A percentile compares a stretch with the other conserved stretches of the same genome.
These are phyloP conservation scores for Mycena olivaceomarginata DNA, from an alignment of 768 basidiomycete species.

Conservation along the genomic window DNA sequence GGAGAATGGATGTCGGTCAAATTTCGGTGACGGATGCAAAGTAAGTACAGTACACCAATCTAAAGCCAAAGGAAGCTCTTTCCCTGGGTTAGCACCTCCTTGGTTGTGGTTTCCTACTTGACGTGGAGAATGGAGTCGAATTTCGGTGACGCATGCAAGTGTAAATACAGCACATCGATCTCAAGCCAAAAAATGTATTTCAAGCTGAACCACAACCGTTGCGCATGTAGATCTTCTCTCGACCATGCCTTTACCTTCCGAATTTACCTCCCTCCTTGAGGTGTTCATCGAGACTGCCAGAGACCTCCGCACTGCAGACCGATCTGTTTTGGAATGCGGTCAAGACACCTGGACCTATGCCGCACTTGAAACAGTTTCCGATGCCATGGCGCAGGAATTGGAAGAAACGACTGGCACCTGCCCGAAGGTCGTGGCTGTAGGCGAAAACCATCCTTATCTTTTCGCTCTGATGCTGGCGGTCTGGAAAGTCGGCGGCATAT, in stretches of 20 bases:
- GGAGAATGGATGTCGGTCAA: not conserved
- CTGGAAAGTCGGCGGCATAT: slow-evolving; percentile 40
- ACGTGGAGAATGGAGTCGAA: not conserved
- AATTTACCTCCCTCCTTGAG: slow-evolving; percentile 27
- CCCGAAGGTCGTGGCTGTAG: slow-evolving; percentile 26
- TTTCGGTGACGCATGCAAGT: not conserved
- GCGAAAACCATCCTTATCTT: slow-evolving; percentile 38
- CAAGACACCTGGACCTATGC: slow-evolving; percentile 33
- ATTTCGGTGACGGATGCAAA: not conserved
- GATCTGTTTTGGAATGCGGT: slow-evolving; percentile 36
- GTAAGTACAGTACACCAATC: not conserved
- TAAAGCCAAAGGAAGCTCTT: no score
- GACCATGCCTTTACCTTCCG: not conserved
- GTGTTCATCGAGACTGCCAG: slow-evolving; percentile 25
- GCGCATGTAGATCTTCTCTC: slow-evolving; percentile 3
- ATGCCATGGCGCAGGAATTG: slow-evolving; percentile 22
- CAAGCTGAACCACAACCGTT: not conserved
- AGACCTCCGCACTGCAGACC: slow-evolving; percentile 4
- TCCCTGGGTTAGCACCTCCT: not conserved
- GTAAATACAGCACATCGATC: not conserved
- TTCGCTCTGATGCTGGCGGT: slow-evolving; percentile 41
- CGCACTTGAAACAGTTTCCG: slow-evolving; percentile 31
- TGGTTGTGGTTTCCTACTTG: no score
- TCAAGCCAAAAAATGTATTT: not conserved
- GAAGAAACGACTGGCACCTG: not conserved